Evolutionary conservation across 768 basidiomycete species (phyloP).

Genomic region (Kwoniella botswanensis): DNA sequence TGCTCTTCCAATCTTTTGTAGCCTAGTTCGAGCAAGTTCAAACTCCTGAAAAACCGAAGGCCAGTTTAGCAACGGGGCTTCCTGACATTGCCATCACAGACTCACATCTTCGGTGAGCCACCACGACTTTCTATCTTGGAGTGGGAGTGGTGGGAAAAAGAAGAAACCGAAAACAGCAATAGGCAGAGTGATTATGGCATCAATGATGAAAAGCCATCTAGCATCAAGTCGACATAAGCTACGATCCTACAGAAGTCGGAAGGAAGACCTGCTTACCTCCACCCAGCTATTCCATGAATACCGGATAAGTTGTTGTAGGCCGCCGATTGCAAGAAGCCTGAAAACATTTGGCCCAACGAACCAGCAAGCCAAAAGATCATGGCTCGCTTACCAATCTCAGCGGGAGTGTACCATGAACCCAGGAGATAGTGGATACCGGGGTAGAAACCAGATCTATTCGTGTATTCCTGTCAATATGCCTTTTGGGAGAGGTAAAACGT

Average conservation of each 20-base stretch:
- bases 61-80: neutral
- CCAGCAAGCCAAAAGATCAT: slow-evolving; percentile 51
- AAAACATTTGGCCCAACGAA: slow-evolving; percentile 43
- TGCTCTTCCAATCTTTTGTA: slow-evolving; percentile 29
- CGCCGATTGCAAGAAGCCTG: slow-evolving; percentile 47
- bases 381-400: slow-evolving; percentile 50
- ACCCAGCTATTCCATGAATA: slow-evolving; percentile 38
- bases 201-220: slow-evolving; percentile 43
- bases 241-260: neutral
- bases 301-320: slow-evolving; percentile 48
- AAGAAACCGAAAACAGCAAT: slow-evolving; percentile 34
- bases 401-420: slow-evolving; percentile 53
- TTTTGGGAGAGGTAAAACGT: neutral
- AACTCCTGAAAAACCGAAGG: slow-evolving; percentile 26
- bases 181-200: slow-evolving; percentile 29
- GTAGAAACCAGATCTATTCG: slow-evolving; percentile 44
- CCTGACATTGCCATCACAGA: neutral
- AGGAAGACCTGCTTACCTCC: slow-evolving; percentile 14
- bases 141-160: slow-evolving; percentile 40
- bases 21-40: slow-evolving; percentile 30
- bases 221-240: neutral
- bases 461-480: neutral
- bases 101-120: slow-evolving; percentile 30
- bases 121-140: slow-evolving; percentile 32
- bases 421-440: slow-evolving; percentile 53